These are phyloP conservation scores for Volutella citrinella DNA, from an alignment of 2,329 filamentous ascomycete species.

Conservation along the genomic window DNA sequence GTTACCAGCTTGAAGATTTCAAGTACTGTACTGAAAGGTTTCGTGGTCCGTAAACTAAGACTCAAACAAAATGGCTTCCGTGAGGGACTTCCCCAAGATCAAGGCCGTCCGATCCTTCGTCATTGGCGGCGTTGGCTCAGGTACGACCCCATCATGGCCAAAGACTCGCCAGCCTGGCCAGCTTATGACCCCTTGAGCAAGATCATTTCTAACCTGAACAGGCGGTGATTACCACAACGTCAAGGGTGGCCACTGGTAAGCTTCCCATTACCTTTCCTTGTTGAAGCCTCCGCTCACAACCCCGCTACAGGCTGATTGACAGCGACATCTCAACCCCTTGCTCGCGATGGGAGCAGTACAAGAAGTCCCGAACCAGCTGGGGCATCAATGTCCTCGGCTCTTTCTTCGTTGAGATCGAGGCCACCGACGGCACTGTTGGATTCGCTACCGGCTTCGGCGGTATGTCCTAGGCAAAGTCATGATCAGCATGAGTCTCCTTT, in stretches of 20 bases:
- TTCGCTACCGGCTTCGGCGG: constrained; percentile 92
- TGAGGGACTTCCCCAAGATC: constrained; percentile 67
- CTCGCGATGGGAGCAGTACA: constrained; percentile 85
- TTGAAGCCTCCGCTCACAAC: background rate
- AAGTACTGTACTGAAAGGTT: no score
- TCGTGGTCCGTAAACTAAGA: no score
- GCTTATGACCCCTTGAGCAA: no score
- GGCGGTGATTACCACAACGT: constrained; percentile 94
- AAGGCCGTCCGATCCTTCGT: constrained; percentile 72
- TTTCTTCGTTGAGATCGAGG: constrained; percentile 87
- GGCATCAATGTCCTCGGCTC: constrained; percentile 94
- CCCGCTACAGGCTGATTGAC: constrained; percentile 75
- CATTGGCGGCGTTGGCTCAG: constrained; percentile 42
- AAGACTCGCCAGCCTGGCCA: no score
- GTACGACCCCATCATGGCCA: constrained; percentile 17
- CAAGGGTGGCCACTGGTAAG: constrained; percentile 64
- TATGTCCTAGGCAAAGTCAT: no score
- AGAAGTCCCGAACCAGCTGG: constrained; percentile 85
- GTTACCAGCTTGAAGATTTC: no score
- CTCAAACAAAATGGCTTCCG: constrained; percentile 44
- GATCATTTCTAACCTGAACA: no score
- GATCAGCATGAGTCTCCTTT: no score
- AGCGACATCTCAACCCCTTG: constrained; percentile 90
- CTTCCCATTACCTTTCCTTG: background rate
- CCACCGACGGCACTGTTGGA: constrained; percentile 85